phyloP scores from a whole-genome alignment of 371 early-diverging fungal species.

The Apophysomyces trapeziformis region DNA sequence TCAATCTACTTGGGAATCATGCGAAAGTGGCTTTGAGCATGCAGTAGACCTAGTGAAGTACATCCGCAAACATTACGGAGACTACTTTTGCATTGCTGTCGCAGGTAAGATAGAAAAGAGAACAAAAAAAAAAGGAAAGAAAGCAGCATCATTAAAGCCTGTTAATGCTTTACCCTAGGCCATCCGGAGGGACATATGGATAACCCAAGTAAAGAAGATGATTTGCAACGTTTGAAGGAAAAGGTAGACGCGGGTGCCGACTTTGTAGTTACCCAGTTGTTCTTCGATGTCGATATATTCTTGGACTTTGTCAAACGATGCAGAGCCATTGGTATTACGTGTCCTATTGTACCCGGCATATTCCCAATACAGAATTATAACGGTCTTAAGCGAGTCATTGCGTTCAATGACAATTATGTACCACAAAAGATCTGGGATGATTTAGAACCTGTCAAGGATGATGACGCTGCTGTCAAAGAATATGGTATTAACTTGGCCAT shows the following conservation, averaged over 20 bases:
- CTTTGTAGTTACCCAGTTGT: constrained; percentile 91
- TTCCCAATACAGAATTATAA: constrained; percentile 94
- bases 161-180: constrained; percentile 23
- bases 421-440: constrained; percentile 83
- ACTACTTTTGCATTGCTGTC: constrained; percentile 94
- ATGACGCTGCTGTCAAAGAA: constrained; percentile 93
- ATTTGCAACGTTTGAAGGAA: constrained; percentile 77
- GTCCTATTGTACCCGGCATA: constrained; percentile 93
- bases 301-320: constrained; percentile 78
- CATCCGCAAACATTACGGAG: constrained; percentile 88
- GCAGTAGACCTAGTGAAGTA: constrained; percentile 88
- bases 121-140: not conserved
- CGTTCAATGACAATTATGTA: constrained; percentile 85
- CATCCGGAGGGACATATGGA: constrained; percentile 94
- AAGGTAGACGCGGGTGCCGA: constrained; percentile 95
- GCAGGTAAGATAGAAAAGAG: constrained; percentile 65
- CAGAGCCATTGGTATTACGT: constrained; percentile 77
- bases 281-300: constrained; percentile 90
- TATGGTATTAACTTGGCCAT: constrained; percentile 88
- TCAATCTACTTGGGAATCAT: constrained; percentile 74
- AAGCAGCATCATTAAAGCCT: not conserved
- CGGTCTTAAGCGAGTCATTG: constrained; percentile 84
- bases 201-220: constrained; percentile 71
- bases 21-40: constrained; percentile 84
- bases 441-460: constrained; percentile 94